A percentile compares a stretch with the other conserved stretches of the same genome.
Evolutionary conservation across 331 rosid genomes (phyloP).

Genomic region (Stylosanthes scabra): DNA sequence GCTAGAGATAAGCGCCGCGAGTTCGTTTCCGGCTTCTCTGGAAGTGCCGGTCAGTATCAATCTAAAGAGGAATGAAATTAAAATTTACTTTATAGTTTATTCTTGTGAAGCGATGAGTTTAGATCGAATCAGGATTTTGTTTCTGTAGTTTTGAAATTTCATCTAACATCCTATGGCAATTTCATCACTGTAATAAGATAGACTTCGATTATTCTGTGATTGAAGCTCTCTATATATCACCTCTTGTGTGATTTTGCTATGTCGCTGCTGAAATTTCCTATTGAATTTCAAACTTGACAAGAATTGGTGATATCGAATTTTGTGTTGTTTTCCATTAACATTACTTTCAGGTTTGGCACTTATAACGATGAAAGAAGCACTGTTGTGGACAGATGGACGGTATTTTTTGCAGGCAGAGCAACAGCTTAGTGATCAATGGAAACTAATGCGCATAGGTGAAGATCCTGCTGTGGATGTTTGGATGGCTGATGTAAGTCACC

Average conservation of each 20-base stretch:
- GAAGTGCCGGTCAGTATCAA: conserved; percentile 87
- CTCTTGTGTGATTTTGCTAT: background rate
- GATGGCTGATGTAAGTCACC: conserved; percentile 85
- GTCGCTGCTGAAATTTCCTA: conserved; percentile 1
- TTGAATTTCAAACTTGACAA: conserved; percentile 4
- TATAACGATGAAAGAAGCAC: conserved; percentile 72
- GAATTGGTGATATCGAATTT: background rate
- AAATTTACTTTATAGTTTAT: background rate
- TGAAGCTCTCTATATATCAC: background rate
- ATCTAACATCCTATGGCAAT: no score
- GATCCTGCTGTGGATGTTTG: conserved; percentile 86
- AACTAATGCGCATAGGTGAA: conserved; percentile 96
- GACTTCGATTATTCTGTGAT: no score
- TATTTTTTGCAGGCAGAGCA: conserved; percentile 95
- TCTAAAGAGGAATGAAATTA: background rate
- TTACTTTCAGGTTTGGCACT: conserved; percentile 83
- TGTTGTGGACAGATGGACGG: conserved; percentile 97
- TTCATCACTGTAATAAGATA: no score
- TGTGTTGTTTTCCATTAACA: conserved; percentile 5
- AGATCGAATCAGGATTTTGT: conserved; percentile 30
- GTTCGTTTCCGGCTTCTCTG: conserved; percentile 93
- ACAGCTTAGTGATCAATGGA: conserved; percentile 87
- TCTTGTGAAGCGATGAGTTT: background rate
- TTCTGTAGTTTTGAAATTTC: conserved; percentile 10
- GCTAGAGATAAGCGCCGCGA: conserved; percentile 84